A percentile compares a stretch with the other conserved stretches of the same genome.
Evolutionary conservation across 108 stramenopile genomes (phyloP).

Genomic region (Conticribra guillardii): DNA sequence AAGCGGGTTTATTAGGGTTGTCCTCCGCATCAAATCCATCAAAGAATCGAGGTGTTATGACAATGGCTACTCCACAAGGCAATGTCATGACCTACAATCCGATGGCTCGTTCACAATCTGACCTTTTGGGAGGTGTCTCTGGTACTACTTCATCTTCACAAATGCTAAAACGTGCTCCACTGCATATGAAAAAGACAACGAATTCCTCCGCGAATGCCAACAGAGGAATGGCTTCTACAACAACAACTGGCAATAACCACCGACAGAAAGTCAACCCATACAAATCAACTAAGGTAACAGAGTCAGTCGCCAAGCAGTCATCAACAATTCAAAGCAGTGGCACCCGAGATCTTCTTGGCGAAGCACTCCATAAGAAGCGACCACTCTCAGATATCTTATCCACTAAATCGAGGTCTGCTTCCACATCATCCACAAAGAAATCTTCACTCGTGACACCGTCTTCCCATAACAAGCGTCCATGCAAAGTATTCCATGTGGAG

Average conservation of each 20-base stretch:
- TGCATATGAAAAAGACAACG: constrained; percentile 41
- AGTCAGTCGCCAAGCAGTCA: constrained; percentile 10
- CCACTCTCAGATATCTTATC: neutral
- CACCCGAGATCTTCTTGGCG: constrained; percentile 27
- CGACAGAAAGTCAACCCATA: constrained; percentile 17
- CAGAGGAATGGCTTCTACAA: neutral
- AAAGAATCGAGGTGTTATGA: neutral
- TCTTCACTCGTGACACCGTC: constrained; percentile 2
- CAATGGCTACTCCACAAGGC: neutral
- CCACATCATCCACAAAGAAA: too few species aligned
- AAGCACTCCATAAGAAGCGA: constrained; percentile 28
- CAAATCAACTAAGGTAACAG: neutral
- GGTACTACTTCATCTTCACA: neutral
- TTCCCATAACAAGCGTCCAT: constrained; percentile 11
- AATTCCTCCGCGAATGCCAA: too few species aligned
- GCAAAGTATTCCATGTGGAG: constrained; percentile 36
- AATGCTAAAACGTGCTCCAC: constrained; percentile 27
- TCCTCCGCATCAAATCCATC: neutral
- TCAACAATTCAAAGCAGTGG: neutral
- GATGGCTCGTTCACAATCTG: neutral
- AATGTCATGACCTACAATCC: constrained; percentile 3
- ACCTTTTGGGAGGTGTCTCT: neutral
- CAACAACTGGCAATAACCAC: neutral
- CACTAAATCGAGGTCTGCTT: neutral
- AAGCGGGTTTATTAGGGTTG: constrained; percentile 18